Conservation (phyloP, 2,329 filamentous ascomycete species). For the Sclerotinia minor region DNA sequence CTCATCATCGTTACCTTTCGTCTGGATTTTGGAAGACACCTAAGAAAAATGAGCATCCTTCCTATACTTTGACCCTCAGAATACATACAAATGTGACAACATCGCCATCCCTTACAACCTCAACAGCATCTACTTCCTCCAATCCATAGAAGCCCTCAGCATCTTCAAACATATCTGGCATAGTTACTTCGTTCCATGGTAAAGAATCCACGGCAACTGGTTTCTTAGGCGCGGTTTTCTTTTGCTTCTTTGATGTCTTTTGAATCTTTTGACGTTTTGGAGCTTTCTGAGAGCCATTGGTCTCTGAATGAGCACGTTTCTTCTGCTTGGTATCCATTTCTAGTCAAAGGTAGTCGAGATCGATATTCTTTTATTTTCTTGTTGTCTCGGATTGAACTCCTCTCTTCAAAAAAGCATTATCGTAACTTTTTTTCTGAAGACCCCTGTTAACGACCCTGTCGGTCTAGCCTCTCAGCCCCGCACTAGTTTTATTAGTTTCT, state of each 20-base stretch:
- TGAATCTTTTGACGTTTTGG: slow-evolving; percentile 42
- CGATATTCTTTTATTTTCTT: neutral
- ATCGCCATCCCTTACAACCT: slow-evolving; percentile 69
- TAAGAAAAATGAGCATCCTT: slow-evolving; percentile 29
- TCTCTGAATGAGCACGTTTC: slow-evolving; percentile 36
- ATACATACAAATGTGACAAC: slow-evolving; percentile 56
- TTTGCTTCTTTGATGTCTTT: slow-evolving; percentile 28
- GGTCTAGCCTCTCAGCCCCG: slow-evolving; percentile 29
- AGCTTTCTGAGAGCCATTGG: slow-evolving; percentile 34
- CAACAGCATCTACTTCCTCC: slow-evolving; percentile 88
- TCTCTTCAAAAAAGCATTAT: slow-evolving; percentile 11
- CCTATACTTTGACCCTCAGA: slow-evolving; percentile 20
- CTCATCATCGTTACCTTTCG: slow-evolving; percentile 50
- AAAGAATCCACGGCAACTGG: slow-evolving; percentile 52
- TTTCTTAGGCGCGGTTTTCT: slow-evolving; percentile 39
- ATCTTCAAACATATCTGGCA: slow-evolving; percentile 80
- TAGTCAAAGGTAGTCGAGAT: neutral
- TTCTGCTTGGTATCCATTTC: slow-evolving; percentile 38
- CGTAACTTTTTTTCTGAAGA: slow-evolving; percentile 10
- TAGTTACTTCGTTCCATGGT: slow-evolving; percentile 58
- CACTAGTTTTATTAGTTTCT: slow-evolving; percentile 18
- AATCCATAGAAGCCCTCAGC: slow-evolving; percentile 92
- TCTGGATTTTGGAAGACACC: slow-evolving; percentile 36
- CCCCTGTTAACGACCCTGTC: slow-evolving; percentile 26
- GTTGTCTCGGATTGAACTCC: slow-evolving; percentile 4